Evolutionary conservation across 2,329 filamentous ascomycete genomes (phyloP).

Genomic region (Pyrenochaeta sp.): DNA sequence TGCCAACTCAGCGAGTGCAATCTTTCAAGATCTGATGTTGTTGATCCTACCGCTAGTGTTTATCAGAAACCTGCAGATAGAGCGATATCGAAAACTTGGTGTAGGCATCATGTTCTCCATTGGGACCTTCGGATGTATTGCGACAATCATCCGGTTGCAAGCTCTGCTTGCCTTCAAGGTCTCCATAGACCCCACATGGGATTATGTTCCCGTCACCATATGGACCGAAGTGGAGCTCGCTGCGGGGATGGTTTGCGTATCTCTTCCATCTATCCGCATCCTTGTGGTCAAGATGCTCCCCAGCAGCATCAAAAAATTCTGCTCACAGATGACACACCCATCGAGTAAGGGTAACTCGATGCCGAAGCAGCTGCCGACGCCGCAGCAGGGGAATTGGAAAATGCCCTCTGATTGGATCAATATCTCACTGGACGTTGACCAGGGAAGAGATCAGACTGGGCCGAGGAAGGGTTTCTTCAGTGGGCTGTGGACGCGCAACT

Average conservation of each 20-base stretch:
- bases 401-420: slow-evolving; percentile 16
- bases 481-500: slow-evolving; percentile 10
- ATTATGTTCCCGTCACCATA: slow-evolving; percentile 31
- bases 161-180: slow-evolving; percentile 32
- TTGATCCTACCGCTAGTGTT: slow-evolving; percentile 33
- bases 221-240: slow-evolving; percentile 40
- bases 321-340: slow-evolving; percentile 15
- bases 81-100: slow-evolving; percentile 27
- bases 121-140: slow-evolving; percentile 37
- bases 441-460: background rate
- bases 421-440: slow-evolving; percentile 5
- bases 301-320: slow-evolving; percentile 11
- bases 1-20: slow-evolving; percentile 32
- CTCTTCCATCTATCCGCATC: slow-evolving; percentile 33
- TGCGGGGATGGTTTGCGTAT: slow-evolving; percentile 32
- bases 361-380: background rate
- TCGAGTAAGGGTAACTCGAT: slow-evolving; percentile 7
- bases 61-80: slow-evolving; percentile 34
- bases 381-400: slow-evolving; percentile 11
- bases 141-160: slow-evolving; percentile 36
- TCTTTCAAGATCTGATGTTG: slow-evolving; percentile 37
- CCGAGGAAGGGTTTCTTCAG: slow-evolving; percentile 13
- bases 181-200: slow-evolving; percentile 38
- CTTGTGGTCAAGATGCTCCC: slow-evolving; percentile 24
- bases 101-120: slow-evolving; percentile 38